A percentile compares a stretch with the other conserved stretches of the same genome.
These are phyloP conservation scores for Trametes gibbosa DNA, from an alignment of 768 basidiomycete genomes.

Conservation along the genomic window DNA sequence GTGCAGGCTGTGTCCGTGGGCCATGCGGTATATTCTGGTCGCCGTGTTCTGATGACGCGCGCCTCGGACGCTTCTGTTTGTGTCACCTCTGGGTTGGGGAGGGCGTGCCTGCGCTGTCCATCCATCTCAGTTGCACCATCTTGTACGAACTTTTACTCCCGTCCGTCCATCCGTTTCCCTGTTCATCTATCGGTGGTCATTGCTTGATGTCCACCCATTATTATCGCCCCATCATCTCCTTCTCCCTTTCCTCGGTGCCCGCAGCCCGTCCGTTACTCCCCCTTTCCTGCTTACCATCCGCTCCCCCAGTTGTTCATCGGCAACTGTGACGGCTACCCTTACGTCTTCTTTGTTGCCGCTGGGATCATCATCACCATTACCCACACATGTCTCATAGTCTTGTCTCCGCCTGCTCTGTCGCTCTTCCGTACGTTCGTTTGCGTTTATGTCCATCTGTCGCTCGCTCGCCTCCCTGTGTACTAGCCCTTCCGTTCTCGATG, in stretches of 20 bases:
- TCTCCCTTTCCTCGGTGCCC: not conserved
- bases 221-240: not conserved
- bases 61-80: slow-evolving; percentile 15
- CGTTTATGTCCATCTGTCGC: slow-evolving; percentile 1
- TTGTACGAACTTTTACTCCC: slow-evolving; percentile 2
- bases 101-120: not conserved
- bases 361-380: slow-evolving; percentile 7
- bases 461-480: slow-evolving; percentile 10
- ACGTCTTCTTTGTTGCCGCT: not conserved
- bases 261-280: not conserved
- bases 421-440: slow-evolving; percentile 5
- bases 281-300: not conserved
- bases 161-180: not conserved
- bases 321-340: not conserved
- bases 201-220: not conserved
- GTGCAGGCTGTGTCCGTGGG: not conserved
- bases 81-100: not conserved
- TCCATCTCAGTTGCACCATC: slow-evolving; percentile 10
- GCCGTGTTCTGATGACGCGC: slow-evolving; percentile 9
- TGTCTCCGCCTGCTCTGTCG: slow-evolving; percentile 14
- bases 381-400: slow-evolving; percentile 18
- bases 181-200: slow-evolving; percentile 7
- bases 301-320: not conserved
- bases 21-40: not conserved
- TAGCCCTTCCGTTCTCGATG: slow-evolving; percentile 8